Evolutionary conservation across 352 stramenopile genomes (phyloP).

Genomic region (Phytophthora uliginosa): DNA sequence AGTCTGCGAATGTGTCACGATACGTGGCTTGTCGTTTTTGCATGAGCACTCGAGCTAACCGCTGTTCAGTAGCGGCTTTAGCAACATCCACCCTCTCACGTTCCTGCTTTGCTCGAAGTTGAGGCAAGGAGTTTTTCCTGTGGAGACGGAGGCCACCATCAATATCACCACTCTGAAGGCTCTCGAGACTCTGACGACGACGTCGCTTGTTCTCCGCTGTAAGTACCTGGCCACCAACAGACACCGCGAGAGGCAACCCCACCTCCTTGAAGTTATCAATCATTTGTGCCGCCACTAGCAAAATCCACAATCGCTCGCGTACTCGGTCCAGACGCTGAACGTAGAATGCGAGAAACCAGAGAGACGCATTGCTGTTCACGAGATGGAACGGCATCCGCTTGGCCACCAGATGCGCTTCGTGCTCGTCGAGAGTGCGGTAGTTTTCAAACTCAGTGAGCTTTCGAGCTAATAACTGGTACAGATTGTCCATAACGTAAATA

Average conservation of each 20-base stretch:
- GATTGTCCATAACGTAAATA: constrained; percentile 71
- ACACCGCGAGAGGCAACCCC: constrained; percentile 59
- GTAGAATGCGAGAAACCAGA: constrained; percentile 79
- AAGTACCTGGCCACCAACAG: constrained; percentile 52
- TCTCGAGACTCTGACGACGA: constrained; percentile 30
- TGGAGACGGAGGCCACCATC: constrained; percentile 3
- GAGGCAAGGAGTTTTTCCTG: constrained; percentile 16
- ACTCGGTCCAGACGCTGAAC: constrained; percentile 63
- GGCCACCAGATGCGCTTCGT: constrained; percentile 76
- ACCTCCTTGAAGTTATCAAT: constrained; percentile 83
- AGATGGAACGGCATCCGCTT: constrained; percentile 86
- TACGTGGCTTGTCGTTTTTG: constrained; percentile 74
- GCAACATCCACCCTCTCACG: constrained; percentile 32
- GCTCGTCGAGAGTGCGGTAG: constrained; percentile 71
- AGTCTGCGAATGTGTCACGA: constrained; percentile 75
- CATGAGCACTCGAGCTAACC: constrained; percentile 62
- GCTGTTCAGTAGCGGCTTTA: constrained; percentile 40
- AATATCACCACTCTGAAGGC: constrained; percentile 21
- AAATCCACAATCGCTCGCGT: constrained; percentile 73
- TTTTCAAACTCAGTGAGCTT: constrained; percentile 83
- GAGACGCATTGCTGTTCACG: constrained; percentile 80
- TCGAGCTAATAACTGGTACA: constrained; percentile 70
- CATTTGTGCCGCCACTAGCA: constrained; percentile 72
- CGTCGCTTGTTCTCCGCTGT: constrained; percentile 56
- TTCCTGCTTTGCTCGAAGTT: constrained; percentile 17